Conservation (phyloP, 106 monocot genomes). For the Dendrobium nobile region DNA sequence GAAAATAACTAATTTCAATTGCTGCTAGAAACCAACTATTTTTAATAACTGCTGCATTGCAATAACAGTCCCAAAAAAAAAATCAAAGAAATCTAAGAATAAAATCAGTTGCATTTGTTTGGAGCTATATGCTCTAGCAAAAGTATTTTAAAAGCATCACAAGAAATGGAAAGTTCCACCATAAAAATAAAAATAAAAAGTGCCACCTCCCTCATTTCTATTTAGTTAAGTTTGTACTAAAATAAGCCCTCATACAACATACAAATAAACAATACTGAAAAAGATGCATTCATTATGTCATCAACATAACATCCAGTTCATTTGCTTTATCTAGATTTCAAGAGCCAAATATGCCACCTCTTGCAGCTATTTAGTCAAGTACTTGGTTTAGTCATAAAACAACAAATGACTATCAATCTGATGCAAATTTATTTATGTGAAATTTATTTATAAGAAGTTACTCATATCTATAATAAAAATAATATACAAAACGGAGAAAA, state of each 20-base stretch:
- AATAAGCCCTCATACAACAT: not conserved
- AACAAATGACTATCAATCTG: not conserved
- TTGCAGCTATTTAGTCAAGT: not conserved
- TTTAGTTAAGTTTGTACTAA: not conserved
- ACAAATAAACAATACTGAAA: not conserved
- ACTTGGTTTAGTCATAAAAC: not conserved
- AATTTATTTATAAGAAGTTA: not conserved
- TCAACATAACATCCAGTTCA: not conserved
- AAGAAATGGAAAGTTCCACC: not conserved
- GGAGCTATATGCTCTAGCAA: not conserved
- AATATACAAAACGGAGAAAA: no score
- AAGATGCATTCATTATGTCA: not conserved
- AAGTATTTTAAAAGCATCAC: not conserved
- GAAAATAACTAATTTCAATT: not conserved
- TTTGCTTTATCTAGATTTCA: not conserved
- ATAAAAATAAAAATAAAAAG: no score
- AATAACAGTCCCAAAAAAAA: not conserved
- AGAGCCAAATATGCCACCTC: not conserved
- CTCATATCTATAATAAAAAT: no score
- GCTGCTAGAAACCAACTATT: not conserved
- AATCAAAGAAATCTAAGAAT: not conserved
- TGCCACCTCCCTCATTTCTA: not conserved
- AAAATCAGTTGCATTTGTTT: not conserved
- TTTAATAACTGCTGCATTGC: not conserved
- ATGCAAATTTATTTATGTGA: not conserved